Evolutionary conservation across 129 eudicot species (phyloP), one percentile per base, ranked within the genome.

Genomic region (Calendula officinalis): DNA sequence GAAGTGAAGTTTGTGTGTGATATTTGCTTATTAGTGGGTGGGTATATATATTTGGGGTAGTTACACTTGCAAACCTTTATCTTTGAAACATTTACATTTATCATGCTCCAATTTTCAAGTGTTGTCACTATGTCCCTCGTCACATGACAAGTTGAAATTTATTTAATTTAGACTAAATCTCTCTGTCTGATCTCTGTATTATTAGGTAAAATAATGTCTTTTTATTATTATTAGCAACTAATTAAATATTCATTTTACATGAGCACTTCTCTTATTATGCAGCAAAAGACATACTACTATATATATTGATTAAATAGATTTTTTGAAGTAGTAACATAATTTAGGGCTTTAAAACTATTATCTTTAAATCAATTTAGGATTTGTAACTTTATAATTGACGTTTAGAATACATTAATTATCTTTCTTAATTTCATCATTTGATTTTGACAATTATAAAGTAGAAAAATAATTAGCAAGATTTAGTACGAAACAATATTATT

Each of bases 41-140:
- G 54, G 70, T 77, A 60, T 71, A 66, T 71, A 71, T 71, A 64
- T 42, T 14, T 71, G 74, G 33, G 53, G 66, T 16, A 70, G 15
- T 62, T 62, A 69, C 64, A 62, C 50, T 68, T 75, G 11, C 27
- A n/a, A 22, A 8, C 75, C 75, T 68, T 68, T 37, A n/a, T 60
- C 49, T 67, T 56, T 22, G 38, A 47, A 15, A 16, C 39, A 39
- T 57, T 56, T 41, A 14, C 73, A 39, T 60, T 56, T 66, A 39
- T 7, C 57, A 47, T 27, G 66, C 61, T 66, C 12, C 4, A 34
- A 27, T 7, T 73, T 57, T 16, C 27, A 48, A 47, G 15, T 57
- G 56, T 60, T 57, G 36, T 16, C 8, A 42, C 14, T 48, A 38
- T 17, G 39, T 66, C 37, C 30, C 53, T 44, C 11, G 45, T 57